These are phyloP conservation scores for Cadophora gregata DNA, from an alignment of 2,329 filamentous ascomycete genomes.

Conservation along the genomic window DNA sequence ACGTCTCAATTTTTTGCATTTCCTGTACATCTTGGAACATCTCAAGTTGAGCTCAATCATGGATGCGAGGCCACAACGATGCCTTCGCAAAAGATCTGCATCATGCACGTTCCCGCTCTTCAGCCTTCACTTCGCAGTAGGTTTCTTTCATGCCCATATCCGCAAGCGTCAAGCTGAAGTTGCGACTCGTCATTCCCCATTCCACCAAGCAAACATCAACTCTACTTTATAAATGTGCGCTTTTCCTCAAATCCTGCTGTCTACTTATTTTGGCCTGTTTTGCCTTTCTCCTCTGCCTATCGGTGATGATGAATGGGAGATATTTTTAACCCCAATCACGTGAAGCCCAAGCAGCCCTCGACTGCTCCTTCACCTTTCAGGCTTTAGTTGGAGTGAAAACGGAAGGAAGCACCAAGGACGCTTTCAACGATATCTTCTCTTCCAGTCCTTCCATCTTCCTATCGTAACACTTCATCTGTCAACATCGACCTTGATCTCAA, in stretches of 20 bases:
- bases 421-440: no score
- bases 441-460: not conserved
- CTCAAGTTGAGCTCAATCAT: not conserved
- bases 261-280: no score
- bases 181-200: not conserved
- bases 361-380: no score
- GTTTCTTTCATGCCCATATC: not conserved
- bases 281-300: no score
- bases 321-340: not conserved
- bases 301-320: no score
- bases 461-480: no score
- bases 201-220: not conserved
- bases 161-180: not conserved
- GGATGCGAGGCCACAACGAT: no score
- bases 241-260: no score
- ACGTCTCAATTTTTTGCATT: no score
- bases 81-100: not conserved
- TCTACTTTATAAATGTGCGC: not conserved
- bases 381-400: no score
- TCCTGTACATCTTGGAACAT: not conserved
- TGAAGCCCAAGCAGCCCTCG: not conserved
- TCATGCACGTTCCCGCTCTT: not conserved
- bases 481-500: not conserved
- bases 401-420: no score
- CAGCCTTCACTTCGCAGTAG: not conserved